Evolutionary conservation across 1,284 basidiomycete genomes (phyloP).

Genomic region (Ganoderma lucidum): DNA sequence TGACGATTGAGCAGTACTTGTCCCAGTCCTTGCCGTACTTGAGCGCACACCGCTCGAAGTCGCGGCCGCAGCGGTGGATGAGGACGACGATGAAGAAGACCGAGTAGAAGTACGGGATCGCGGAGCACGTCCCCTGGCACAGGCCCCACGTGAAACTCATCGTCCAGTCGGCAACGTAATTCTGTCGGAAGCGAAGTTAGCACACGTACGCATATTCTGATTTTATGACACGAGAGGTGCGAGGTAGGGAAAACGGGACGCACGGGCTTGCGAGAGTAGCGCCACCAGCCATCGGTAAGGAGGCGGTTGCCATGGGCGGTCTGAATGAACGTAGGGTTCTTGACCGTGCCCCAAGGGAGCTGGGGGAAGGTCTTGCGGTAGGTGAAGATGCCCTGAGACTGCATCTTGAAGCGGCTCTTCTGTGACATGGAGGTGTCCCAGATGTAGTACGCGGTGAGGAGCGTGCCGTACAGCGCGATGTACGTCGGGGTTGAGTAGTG

Average conservation of each 20-base stretch:
- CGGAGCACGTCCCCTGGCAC: slow-evolving; percentile 81
- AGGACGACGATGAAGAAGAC: slow-evolving; percentile 93
- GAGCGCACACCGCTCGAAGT: slow-evolving; percentile 90
- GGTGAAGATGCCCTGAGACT: slow-evolving; percentile 88
- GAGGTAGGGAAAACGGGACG: slow-evolving; percentile 32
- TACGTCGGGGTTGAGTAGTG: slow-evolving; percentile 84
- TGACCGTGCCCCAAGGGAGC: slow-evolving; percentile 85
- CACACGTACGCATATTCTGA: not conserved
- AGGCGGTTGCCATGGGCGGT: slow-evolving; percentile 94
- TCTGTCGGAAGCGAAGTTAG: slow-evolving; percentile 48
- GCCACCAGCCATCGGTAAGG: slow-evolving; percentile 90
- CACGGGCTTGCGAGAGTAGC: slow-evolving; percentile 88
- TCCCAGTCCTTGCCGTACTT: slow-evolving; percentile 99
- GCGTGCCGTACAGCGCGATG: slow-evolving; percentile 74
- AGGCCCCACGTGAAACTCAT: slow-evolving; percentile 94
- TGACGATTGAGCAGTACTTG: slow-evolving; percentile 85
- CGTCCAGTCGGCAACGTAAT: slow-evolving; percentile 89
- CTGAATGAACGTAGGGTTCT: slow-evolving; percentile 93
- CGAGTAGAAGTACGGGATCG: slow-evolving; percentile 96
- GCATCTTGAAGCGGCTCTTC: slow-evolving; percentile 98
- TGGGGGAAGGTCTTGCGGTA: slow-evolving; percentile 95
- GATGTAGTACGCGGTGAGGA: slow-evolving; percentile 88
- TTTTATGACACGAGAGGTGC: not conserved
- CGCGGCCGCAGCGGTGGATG: slow-evolving; percentile 86
- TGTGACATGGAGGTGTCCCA: slow-evolving; percentile 98